Evolutionary conservation across 2,329 filamentous ascomycete genomes (phyloP).

Genomic region (Pseudogymnoascus sp.): DNA sequence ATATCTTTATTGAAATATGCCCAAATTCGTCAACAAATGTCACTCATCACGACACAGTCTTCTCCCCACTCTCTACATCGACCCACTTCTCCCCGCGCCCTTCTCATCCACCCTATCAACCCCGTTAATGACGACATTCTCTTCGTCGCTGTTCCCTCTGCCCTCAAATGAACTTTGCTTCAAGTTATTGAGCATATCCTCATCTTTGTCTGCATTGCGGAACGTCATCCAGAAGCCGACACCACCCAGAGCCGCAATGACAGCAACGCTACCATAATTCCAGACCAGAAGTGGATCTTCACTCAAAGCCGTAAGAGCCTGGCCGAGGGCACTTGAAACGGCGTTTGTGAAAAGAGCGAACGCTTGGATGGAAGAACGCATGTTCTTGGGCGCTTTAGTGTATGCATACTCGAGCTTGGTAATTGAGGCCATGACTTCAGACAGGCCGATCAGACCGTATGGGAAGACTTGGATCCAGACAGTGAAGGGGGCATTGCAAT

Average conservation of each 20-base stretch:
- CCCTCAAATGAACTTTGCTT: slow-evolving; percentile 15
- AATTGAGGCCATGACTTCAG: slow-evolving; percentile 51
- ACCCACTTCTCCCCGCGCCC: background rate
- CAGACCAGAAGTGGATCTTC: slow-evolving; percentile 61
- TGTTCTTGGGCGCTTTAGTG: slow-evolving; percentile 71
- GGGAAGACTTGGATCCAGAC: slow-evolving; percentile 51
- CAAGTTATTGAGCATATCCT: slow-evolving; percentile 63
- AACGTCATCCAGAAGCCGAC: slow-evolving; percentile 63
- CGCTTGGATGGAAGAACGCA: slow-evolving; percentile 68
- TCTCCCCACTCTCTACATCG: background rate
- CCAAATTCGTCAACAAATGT: background rate
- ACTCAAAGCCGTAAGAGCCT: slow-evolving; percentile 56
- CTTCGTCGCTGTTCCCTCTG: slow-evolving; percentile 17
- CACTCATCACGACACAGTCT: background rate
- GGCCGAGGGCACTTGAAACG: slow-evolving; percentile 61
- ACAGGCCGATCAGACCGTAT: slow-evolving; percentile 45
- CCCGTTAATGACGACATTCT: slow-evolving; percentile 10
- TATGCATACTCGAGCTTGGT: slow-evolving; percentile 69
- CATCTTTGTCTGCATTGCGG: slow-evolving; percentile 55
- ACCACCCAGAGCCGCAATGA: slow-evolving; percentile 56
- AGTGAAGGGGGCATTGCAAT: slow-evolving; percentile 47
- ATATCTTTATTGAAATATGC: background rate
- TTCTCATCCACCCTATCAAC: background rate
- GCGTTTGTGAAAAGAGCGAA: slow-evolving; percentile 66
- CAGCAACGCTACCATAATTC: slow-evolving; percentile 62